Evolutionary conservation across 495 filamentous ascomycete species (phyloP), one percentile per base, ranked within the genome.

Genomic region (Physcia stellaris): DNA sequence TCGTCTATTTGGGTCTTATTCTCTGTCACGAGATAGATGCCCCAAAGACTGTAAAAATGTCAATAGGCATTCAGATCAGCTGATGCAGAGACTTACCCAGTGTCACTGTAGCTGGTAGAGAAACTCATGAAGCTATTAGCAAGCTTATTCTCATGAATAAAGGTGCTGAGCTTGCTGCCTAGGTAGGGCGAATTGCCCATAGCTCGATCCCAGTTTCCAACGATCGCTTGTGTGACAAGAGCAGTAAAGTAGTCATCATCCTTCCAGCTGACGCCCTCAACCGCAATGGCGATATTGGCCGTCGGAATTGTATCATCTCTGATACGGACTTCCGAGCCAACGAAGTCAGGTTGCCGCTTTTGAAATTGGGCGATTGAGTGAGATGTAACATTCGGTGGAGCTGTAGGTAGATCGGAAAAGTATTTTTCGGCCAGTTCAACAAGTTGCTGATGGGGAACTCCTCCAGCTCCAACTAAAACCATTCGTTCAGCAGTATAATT

Each of bases 81-180:
- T 37, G 19, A 33, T 18, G 18, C 19, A 1, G 42, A 45, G 33
- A 50, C 74, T 67, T 73, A 94, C 86, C 87, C 90, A 58, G 90
- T 96, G 64, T 99, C 90, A 58, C 84, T 94, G 67, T 99, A 99
- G 69, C 85, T 94, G 32, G 90, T 99, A 51, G 85, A 94, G 68
- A 99, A 99, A 74, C 82, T 88, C 90, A 99, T 99, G 77, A 94
- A 96, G 72, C 85, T 93, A 67, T 90, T 99, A 54, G 88, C 88
- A 36, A 99, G 75, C 55, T 86, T 76, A 64, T 96, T 72, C 66
- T 94, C 71, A 72, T 88, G 78, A 41, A 99, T 79, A 48, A 90
- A 80, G 41, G 76, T 74, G 72, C 85, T 92, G 54, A 99, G 83
- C 73, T 88, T 95, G 84, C 84, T 93, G 47, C 90, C 92, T 46